phyloP scores from a whole-genome alignment of 208 protist species.

The Trypanosoma avium region DNA sequence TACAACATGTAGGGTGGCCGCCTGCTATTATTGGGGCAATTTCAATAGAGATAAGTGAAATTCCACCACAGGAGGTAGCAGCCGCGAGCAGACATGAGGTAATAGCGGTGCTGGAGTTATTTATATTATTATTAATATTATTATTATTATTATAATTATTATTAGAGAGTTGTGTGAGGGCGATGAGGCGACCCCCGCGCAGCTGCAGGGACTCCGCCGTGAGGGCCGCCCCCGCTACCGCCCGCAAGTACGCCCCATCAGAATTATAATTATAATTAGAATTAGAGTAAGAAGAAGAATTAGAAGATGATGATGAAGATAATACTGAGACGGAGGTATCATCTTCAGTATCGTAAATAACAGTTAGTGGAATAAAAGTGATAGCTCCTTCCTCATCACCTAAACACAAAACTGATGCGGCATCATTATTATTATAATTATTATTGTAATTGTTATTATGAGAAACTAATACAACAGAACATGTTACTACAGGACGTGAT shows the following conservation, averaged over 20 bases:
- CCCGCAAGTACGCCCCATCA: conserved; percentile 15
- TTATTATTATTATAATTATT: neutral
- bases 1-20: conserved; percentile 5
- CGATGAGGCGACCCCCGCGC: conserved; percentile 2
- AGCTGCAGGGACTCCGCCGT: conserved; percentile 11
- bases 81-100: conserved; percentile 11
- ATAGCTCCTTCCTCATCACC: conserved; percentile 20
- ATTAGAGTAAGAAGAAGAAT: neutral
- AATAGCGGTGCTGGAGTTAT: no score
- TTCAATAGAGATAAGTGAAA: neutral
- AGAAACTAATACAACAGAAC: conserved; percentile 10
- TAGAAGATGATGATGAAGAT: neutral
- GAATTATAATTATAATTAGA: neutral
- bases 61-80: neutral
- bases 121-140: no score
- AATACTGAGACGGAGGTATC: neutral
- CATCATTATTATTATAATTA: no score
- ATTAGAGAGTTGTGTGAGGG: conserved; percentile 2
- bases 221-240: conserved; percentile 8
- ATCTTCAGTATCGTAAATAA: conserved; percentile 2
- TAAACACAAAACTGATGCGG: conserved; percentile 14
- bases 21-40: conserved; percentile 13
- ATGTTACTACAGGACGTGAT: conserved; percentile 1
- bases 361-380: conserved; percentile 11
- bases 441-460: no score